Base-by-base conservation (phyloP, 192 early-diverging fungal species). In the Rhizoclosmatium globosum region DNA sequence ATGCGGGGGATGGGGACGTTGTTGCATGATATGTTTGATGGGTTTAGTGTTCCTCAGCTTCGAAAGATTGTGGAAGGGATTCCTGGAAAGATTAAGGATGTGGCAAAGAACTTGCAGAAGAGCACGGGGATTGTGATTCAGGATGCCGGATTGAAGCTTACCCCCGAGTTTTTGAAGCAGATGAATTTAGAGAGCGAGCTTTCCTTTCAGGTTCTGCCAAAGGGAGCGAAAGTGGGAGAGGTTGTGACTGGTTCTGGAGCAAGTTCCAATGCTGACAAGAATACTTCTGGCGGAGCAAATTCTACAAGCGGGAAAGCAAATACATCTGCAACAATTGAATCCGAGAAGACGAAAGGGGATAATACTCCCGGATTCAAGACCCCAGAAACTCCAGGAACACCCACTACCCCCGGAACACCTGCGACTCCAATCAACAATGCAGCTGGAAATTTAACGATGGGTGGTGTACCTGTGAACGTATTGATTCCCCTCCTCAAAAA, bases 81-180 rank as follows among this genome's bases (percentile, higher is more conserved):
- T 74, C 88, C 88, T 47, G 21, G 48, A 2, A 64, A 76, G 66
- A 89, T 89, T 72, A 86, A 84, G 73, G 81, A 85, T 44, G 84
- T 87, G 2, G 85, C 82, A n/a, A 75, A 73, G 76, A 62, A 81
- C 43, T 59, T 89, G 50, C 81, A 87, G 68, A 80, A 83, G 59
- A 77, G 75, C 15, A 74, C 56, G 0, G 88, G 88, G 6, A 89
- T 89, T 74, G 87, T 89, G 64, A 86, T 89, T 48, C 68, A 80
- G 48, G 86, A 89, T 64, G 71, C 77, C 47, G 79, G 74, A 6
- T 59, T 89, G 41, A 89, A 89, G 68, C 68, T 89, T 3, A 86
- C 88, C 3, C 85, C 85, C 2, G 81, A 82, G 53, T 89, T 89
- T 75, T 78, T 88, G 78, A 81, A 85, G 61, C 57, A 81, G 23